Percentiles rank a stretch among this genome's conserved stretches.
These are phyloP conservation scores for Chaetoceros tenuissimus DNA, from an alignment of 108 stramenopile species.

Conservation along the genomic window DNA sequence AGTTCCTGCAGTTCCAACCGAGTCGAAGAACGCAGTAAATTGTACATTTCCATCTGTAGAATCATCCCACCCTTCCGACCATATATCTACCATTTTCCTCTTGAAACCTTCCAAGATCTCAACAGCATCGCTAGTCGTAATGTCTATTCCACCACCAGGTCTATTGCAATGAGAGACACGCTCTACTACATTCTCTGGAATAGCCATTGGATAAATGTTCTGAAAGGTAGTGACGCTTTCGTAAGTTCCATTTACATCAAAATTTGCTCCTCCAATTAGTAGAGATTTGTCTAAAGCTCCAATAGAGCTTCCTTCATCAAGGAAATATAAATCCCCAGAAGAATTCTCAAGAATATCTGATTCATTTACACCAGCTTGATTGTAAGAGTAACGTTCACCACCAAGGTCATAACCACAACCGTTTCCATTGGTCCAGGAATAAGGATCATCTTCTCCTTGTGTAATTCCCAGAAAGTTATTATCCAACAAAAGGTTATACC, in stretches of 20 bases:
- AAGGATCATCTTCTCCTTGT: constrained; percentile 32
- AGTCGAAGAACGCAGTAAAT: constrained; percentile 30
- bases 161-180: constrained; percentile 35
- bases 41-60: constrained; percentile 19
- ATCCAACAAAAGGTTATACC: constrained; percentile 24
- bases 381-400: constrained; percentile 22
- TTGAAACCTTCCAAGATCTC: constrained; percentile 29
- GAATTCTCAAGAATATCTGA: constrained; percentile 18
- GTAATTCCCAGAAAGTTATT: constrained; percentile 14
- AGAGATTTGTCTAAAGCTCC: constrained; percentile 23
- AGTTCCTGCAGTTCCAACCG: constrained; percentile 27
- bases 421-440: constrained; percentile 30
- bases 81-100: constrained; percentile 23
- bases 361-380: constrained; percentile 1
- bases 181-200: constrained; percentile 24
- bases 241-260: constrained; percentile 11
- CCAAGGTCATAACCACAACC: constrained; percentile 37
- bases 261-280: constrained; percentile 21
- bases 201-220: constrained; percentile 12
- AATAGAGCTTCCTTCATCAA: constrained; percentile 28
- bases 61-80: constrained; percentile 28
- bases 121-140: constrained; percentile 28
- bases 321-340: constrained; percentile 26
- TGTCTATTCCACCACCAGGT: constrained; percentile 21
- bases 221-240: constrained; percentile 23